Base-by-base conservation (phyloP, 2,329 filamentous ascomycete species). In the Tothia fuscella region DNA sequence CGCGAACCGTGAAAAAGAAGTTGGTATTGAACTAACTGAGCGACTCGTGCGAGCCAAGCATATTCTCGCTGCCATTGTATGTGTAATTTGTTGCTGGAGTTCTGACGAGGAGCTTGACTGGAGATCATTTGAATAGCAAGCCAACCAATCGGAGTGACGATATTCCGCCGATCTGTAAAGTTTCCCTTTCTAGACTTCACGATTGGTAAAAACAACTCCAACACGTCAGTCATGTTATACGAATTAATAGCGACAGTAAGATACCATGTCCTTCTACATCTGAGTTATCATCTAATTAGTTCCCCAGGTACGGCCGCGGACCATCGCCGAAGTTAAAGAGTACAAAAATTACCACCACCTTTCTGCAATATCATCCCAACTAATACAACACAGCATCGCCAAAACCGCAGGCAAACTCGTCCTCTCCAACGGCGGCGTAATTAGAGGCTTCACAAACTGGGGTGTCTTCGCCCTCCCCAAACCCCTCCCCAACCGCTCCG, bases 401-500 rank as follows among this genome's bases (percentile, higher is more conserved):
- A 78, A 81, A 55, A 85, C 84, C 42, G 77, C 86, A 49, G 89
- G 89, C 53, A 77, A 80, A 51, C 74, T 89, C 49, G 74, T 98
- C 58, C 82, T 98, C 54, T 73, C 75, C 52, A 75, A 80, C 50
- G 82, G 82, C 60, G 91, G 91, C 62, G 88, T 95, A 43, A 78
- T 98, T 57, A 87, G 91, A 53, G 87, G 87, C 58, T 73, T 93
- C 57, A 80, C 80, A 52, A 98, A 98, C 72, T 98, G 91, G 91
- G 91, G 91, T 58, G 74, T 83, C 52, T 95, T 91, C 66, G 72
- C 80, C 36, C 80, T 98, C 14, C 89, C 91, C 36, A 82, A 79
- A 51, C 77, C 85, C 47, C 81, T 57, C 80, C 36, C 36, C 16
- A 40, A 39, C 17, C 16, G 20, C 19, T 17, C 24, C 38, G 22